Conservation (phyloP, 192 early-diverging fungal species). For the Rhizoclosmatium sp. region DNA sequence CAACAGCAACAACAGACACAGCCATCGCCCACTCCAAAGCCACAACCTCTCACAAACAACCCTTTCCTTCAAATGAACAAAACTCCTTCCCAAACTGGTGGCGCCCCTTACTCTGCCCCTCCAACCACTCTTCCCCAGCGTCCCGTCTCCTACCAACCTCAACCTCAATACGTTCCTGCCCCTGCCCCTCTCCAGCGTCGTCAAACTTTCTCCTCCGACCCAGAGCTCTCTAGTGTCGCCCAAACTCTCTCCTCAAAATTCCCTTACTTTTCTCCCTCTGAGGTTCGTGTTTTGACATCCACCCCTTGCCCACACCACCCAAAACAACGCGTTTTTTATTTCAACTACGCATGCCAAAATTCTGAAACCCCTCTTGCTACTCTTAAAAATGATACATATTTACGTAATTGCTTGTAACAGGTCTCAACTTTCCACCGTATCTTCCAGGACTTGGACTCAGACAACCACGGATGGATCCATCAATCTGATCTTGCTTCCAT, state of each 20-base stretch:
- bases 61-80: background rate
- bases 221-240: slow-evolving; percentile 41
- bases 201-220: slow-evolving; percentile 9
- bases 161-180: slow-evolving; percentile 26
- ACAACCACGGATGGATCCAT: slow-evolving; percentile 50
- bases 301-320: no score
- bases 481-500: slow-evolving; percentile 53
- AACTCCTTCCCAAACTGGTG: slow-evolving; percentile 1
- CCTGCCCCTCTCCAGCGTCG: slow-evolving; percentile 29
- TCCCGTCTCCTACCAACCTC: background rate
- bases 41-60: background rate
- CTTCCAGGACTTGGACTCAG: slow-evolving; percentile 56
- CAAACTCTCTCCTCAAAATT: slow-evolving; percentile 52
- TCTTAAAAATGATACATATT: background rate
- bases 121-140: background rate
- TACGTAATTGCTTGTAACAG: background rate
- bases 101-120: slow-evolving; percentile 12
- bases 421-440: slow-evolving; percentile 59
- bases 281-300: slow-evolving; percentile 36
- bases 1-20: slow-evolving; percentile 3
- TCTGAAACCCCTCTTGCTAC: background rate
- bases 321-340: no score
- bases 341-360: background rate
- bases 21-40: background rate
- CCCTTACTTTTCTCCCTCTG: slow-evolving; percentile 57